Evolutionary conservation across 106 monocot species (phyloP).

Genomic region (Dendrobium catenatum): DNA sequence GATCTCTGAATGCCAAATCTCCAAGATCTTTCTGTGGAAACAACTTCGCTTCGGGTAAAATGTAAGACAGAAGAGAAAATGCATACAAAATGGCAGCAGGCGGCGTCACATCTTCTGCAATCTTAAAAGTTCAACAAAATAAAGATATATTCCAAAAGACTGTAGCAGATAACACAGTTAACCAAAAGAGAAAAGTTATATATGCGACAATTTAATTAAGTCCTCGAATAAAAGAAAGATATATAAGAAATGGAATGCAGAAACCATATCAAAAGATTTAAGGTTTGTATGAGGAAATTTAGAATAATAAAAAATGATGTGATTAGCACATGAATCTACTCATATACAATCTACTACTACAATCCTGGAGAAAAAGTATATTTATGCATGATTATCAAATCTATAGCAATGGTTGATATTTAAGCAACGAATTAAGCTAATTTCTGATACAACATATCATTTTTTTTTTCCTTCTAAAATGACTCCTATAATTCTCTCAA

Average conservation of each 20-base stretch:
- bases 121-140: slow-evolving; percentile 46
- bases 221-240: neutral
- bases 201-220: neutral
- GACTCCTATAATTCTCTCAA: neutral
- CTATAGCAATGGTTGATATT: neutral
- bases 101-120: slow-evolving; percentile 90
- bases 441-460: neutral
- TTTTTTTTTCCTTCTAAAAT: neutral
- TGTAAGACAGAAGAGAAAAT: slow-evolving; percentile 53
- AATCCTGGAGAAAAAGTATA: neutral
- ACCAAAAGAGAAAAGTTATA: neutral
- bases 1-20: slow-evolving; percentile 83
- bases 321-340: neutral
- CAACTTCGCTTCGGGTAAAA: slow-evolving; percentile 92
- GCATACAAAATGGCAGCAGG: slow-evolving; percentile 49
- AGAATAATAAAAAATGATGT: neutral
- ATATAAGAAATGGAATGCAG: neutral
- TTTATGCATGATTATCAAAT: neutral
- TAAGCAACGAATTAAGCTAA: neutral
- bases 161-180: neutral
- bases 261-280: neutral
- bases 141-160: slow-evolving; percentile 12
- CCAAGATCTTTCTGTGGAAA: slow-evolving; percentile 79
- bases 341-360: neutral
- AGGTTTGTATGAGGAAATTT: neutral